Evolutionary conservation across 352 stramenopile species (phyloP), one percentile per base, ranked within the genome.

Genomic region (Globisporangium sylvaticum): DNA sequence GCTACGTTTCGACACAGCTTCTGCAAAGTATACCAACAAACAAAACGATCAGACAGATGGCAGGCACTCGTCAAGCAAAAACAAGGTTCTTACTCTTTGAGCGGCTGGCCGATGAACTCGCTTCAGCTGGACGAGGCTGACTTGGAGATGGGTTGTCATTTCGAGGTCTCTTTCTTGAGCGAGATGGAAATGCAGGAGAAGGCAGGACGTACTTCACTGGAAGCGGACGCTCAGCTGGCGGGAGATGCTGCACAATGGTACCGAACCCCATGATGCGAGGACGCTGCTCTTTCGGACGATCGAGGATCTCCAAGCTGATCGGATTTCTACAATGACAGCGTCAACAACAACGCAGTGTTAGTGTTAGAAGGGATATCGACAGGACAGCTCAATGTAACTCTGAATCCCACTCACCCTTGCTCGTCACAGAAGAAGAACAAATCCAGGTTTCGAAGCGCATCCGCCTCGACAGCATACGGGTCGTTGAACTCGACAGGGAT

Each of bases 361-460:
- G 1, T 18, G 27, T 70, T 24, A 66, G 31, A 22, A 29, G 2
- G 18, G 20, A 20, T n/a, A 37, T 25, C 18, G 18, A 15, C 54
- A 44, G 10, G 22, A 37, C 29, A 46, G 1, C n/a, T 2, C n/a
- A 39, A 63, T 15, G 4, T 2, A 18, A 20, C 7, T 64, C n/a
- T 5, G 37, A 46, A 31, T 18, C 37, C 10, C 7, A 77, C 83
- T 52, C 77, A 93, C 87, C 87, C 87, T 68, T 89, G 71, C 58
- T 95, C 83, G 52, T 95, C 87, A 48, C 87, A 95, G 59, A 95
- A 95, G 76, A 90, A 95, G 52, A 95, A 95, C 70, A 92, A 67
- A 44, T 95, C 87, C 31, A 95, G 75, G 61, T 89, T 89, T 4
- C 87, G 87, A 52, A 95, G 68, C 4, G 78, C 79, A 62, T 95